Conservation (phyloP, 78 protist species). For the Dictyostelium brefeldianum region DNA sequence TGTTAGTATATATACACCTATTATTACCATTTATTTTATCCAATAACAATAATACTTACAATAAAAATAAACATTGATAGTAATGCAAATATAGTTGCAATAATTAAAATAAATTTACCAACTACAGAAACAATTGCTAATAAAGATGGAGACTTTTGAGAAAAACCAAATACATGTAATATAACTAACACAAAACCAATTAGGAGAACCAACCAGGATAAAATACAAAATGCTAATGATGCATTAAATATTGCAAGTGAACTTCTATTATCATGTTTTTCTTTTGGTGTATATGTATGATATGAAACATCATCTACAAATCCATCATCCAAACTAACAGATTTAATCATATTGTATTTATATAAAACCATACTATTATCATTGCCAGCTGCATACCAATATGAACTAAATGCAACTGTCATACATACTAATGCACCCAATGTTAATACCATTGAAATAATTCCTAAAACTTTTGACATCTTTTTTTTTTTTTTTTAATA, state of each 20-base stretch:
- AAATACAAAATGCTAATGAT: constrained; percentile 7
- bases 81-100: not conserved
- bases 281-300: not conserved
- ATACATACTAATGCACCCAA: not conserved
- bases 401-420: not conserved
- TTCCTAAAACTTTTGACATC: not conserved
- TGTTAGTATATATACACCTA: too few relatives aligned
- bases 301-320: too few relatives aligned
- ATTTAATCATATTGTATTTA: not conserved
- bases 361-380: not conserved
- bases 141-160: not conserved
- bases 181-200: not conserved
- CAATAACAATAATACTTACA: too few relatives aligned
- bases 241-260: not conserved
- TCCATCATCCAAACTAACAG: not conserved
- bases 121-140: not conserved
- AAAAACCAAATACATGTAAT: not conserved
- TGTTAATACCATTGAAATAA: not conserved
- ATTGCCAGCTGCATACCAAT: not conserved
- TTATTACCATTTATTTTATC: too few relatives aligned
- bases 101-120: not conserved
- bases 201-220: not conserved
- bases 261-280: not conserved
- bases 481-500: not conserved
- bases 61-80: constrained; percentile 2